Evolutionary conservation across 352 stramenopile genomes (phyloP), one percentile per base, ranked within the genome.

Genomic region (Pilasporangium apinafurcum): DNA sequence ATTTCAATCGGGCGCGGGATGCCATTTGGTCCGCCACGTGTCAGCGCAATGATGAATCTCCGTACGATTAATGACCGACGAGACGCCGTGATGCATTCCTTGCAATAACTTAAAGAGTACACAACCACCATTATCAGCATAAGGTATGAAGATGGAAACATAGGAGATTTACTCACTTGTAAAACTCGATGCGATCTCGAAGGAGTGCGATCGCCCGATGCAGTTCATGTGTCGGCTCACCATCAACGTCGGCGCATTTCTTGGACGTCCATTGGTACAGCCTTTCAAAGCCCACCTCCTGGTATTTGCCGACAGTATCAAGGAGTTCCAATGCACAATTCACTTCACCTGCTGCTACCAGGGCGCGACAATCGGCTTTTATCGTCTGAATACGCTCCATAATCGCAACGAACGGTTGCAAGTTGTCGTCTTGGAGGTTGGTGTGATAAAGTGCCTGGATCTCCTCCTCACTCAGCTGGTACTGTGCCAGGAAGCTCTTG

Each of bases 221-320:
- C 37, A 95, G 45, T 40, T 72, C 41, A 14, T 47, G 62, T 51
- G 66, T 85, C 8, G 79, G 70, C 35, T 94, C 80, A 33, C 51
- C 58, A 12, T 85, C 72, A 25, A 92, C 64, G 35, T 83, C 59
- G 5, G 57, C 61, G 51, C 86, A 95, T 26, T 92, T 81, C 20
- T 55, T 65, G 10, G 85, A 71, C 5, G 93, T 85, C 87, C 87
- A 97, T 21, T 81, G 53, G 58, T 96, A 96, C 43, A 96, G 50
- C 16, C 70, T 48, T 48, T 95, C 75, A 44, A 93, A 95, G 0
- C 83, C 88, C n/a, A 62, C 53, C 38, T 94, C 84, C 33, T 96
- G 81, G 55, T 90, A 78, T 48, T 77, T 77, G 26, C 72, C 70
- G 17, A 96, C 66, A 0, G 68, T 47, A 27, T 97, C 86, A 24